Conservation (phyloP, 2,329 filamentous ascomycete species). For the Hymenoscyphus linearis region DNA sequence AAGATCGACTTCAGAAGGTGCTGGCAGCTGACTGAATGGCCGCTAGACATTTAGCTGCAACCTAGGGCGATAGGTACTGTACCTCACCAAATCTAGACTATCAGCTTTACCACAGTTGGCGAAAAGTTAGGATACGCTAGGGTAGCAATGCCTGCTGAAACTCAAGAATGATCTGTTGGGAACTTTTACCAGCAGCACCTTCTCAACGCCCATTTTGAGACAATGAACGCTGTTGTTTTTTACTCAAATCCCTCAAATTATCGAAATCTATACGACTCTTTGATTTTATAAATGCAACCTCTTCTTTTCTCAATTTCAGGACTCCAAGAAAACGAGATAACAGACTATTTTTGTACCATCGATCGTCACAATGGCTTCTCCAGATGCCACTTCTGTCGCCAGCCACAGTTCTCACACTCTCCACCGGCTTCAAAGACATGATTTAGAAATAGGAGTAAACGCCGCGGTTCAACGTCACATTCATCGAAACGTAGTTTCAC, state of each 20-base stretch:
- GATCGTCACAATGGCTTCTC: neutral
- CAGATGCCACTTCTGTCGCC: neutral
- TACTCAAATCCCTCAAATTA: neutral
- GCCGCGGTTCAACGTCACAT: constrained; percentile 48
- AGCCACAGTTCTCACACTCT: neutral
- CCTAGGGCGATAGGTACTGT: no score
- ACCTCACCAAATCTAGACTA: no score
- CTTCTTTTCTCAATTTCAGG: neutral
- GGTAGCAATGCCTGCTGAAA: no score
- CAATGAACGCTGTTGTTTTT: neutral
- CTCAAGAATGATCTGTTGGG: neutral
- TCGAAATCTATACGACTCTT: neutral
- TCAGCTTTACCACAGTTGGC: no score
- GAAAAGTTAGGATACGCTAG: no score
- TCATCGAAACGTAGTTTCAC: constrained; percentile 43
- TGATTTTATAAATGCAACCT: neutral
- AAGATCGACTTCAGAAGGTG: no score
- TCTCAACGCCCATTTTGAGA: neutral
- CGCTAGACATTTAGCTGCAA: no score
- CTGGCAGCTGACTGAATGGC: no score
- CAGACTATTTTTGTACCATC: neutral
- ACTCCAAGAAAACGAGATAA: neutral
- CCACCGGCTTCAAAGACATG: neutral
- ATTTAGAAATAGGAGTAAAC: constrained; percentile 44
- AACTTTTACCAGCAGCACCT: neutral